Conservation (phyloP, 306 rosid species). For the Pterocarpus macrocarpus region DNA sequence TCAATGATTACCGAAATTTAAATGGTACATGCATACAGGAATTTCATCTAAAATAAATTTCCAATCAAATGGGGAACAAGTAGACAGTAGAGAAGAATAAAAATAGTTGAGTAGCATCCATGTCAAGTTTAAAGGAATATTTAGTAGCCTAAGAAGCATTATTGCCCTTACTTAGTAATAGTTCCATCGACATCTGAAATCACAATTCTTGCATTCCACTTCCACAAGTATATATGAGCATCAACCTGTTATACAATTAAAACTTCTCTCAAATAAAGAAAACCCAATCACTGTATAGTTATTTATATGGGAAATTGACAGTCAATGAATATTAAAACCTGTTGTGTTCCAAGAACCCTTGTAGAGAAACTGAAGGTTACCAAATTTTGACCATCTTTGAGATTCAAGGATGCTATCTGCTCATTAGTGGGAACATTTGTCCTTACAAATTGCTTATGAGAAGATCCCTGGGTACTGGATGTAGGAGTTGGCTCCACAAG, state of each 20-base stretch:
- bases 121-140: conserved; percentile 42
- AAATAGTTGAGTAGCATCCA: conserved; percentile 16
- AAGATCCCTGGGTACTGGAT: conserved; percentile 53
- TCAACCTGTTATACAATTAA: conserved; percentile 74
- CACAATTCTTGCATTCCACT: conserved; percentile 94
- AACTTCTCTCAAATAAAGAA: conserved; percentile 44
- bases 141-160: conserved; percentile 39
- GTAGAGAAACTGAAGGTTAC: conserved; percentile 93
- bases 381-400: conserved; percentile 93
- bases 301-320: conserved; percentile 16
- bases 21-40: conserved; percentile 3
- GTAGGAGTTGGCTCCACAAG: conserved; percentile 59
- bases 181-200: conserved; percentile 99
- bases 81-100: conserved; percentile 36
- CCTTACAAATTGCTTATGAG: conserved; percentile 77
- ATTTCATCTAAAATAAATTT: conserved; percentile 30
- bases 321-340: conserved; percentile 69
- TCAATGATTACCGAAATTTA: conserved; percentile 23
- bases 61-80: conserved; percentile 33
- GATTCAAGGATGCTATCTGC: conserved; percentile 97
- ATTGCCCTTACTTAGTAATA: conserved; percentile 86
- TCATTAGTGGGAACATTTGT: conserved; percentile 94
- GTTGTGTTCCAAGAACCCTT: conserved; percentile 88
- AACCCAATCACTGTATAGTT: conserved; percentile 33
- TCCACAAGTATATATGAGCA: conserved; percentile 98